Percentiles rank a stretch among this genome's conserved stretches.
Evolutionary conservation across 441 rosid genomes (phyloP).

Genomic region (Eruca vesicaria): DNA sequence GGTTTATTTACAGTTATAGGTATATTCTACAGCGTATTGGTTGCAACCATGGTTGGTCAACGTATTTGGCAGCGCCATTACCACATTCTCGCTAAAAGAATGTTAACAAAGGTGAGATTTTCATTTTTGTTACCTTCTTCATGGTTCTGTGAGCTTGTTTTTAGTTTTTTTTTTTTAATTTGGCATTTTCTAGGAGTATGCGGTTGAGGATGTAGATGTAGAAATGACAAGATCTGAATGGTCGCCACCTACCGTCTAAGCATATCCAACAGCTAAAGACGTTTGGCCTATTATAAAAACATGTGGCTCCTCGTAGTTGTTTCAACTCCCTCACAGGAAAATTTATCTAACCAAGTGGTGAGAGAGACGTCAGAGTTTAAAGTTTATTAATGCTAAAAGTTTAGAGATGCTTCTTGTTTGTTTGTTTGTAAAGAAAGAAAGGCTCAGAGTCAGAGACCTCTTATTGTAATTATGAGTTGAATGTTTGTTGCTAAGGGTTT

Average conservation of each 20-base stretch:
- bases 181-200: conserved; percentile 64
- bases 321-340: too few species aligned
- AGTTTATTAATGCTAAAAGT: conserved; percentile 4
- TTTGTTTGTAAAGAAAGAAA: conserved; percentile 28
- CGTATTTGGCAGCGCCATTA: conserved; percentile 99
- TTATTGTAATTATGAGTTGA: too few species aligned
- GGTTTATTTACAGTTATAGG: conserved; percentile 96
- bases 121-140: neutral
- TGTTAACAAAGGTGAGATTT: conserved; percentile 98
- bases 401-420: conserved; percentile 9
- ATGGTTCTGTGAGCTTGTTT: neutral
- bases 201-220: conserved; percentile 96
- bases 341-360: neutral
- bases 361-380: neutral
- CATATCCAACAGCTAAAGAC: conserved; percentile 92
- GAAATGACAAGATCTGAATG: conserved; percentile 87
- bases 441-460: conserved; percentile 13
- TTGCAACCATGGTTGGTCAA: conserved; percentile 99
- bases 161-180: neutral
- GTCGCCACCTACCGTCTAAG: conserved; percentile 90
- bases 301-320: conserved; percentile 19
- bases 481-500: too few species aligned
- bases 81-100: conserved; percentile 97
- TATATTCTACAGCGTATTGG: conserved; percentile 94
- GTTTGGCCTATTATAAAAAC: conserved; percentile 76